phyloP scores from a whole-genome alignment of 768 basidiomycete genomes.

The Hypsizygus marmoreus region DNA sequence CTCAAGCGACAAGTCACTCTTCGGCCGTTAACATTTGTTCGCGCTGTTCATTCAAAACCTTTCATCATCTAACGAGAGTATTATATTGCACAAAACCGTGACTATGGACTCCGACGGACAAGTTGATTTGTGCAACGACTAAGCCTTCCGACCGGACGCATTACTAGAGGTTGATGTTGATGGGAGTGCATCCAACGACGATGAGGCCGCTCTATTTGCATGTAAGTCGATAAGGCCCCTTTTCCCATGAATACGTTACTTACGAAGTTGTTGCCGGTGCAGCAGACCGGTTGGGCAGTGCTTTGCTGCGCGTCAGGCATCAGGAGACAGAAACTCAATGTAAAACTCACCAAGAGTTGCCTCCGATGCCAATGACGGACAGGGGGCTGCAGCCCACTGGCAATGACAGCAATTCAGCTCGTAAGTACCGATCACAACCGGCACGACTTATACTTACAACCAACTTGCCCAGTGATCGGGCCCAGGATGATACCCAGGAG shows the following conservation, averaged over 20 bases:
- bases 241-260: background rate
- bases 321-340: background rate
- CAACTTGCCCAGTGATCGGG: conserved; percentile 10
- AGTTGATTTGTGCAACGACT: background rate
- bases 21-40: no score
- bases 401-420: background rate
- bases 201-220: conserved; percentile 14
- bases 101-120: background rate
- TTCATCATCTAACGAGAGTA: no score
- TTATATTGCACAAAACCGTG: background rate
- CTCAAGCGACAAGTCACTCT: no score
- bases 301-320: conserved; percentile 2
- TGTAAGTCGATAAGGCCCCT: background rate
- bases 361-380: conserved; percentile 10
- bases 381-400: conserved; percentile 15
- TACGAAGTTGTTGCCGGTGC: conserved; percentile 20
- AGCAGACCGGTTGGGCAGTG: conserved; percentile 18
- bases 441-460: conserved; percentile 8
- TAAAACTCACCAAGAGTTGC: conserved; percentile 8
- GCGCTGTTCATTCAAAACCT: no score
- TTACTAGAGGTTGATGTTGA: conserved; percentile 14
- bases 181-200: conserved; percentile 18
- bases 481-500: conserved; percentile 9
- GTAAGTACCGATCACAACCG: background rate
- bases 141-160: background rate